Base-by-base conservation (phyloP, 257 asterid genomes). In the Scutellaria barbata region DNA sequence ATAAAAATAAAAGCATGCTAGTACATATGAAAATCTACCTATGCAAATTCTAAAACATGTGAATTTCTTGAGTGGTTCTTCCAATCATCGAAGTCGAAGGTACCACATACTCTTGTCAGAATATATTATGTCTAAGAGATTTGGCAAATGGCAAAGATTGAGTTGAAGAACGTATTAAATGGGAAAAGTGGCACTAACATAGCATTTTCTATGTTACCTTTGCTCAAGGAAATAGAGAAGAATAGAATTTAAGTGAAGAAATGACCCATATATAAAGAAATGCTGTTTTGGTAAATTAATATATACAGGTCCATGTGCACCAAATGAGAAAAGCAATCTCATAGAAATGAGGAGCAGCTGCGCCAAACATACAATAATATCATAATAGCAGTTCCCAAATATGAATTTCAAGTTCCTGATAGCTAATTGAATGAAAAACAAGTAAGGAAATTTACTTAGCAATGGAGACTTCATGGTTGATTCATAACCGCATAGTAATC, bases 401-500 rank as follows among this genome's bases (percentile, higher is more conserved):
- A n/a, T 14, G 16, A 54, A 54, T 57, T 41, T 13, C 5, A 37
- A 52, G 35, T 14, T 5, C 45, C 51, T 9, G 14, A 40, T 16
- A 10, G 35, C 7, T 61, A 39, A 40, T 39, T 40, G 42, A 40
- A 41, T 12, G 25, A 62, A 16, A 16, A 18, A 61, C 5, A 62
- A 17, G 22, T 35, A 10, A 22, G 25, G 47, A 12, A 39, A 33
- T 13, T 46, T 7, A 33, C n/a, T 61, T 9, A 13, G 66, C 35
- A 61, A 61, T 61, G 35, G 14, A 14, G 39, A 22, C 25, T 5
- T 14, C 53, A 9, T 10, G 16, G 17, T 14, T 40, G 16, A 63
- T 63, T 40, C 51, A 41, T 43, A 41, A 41, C 14, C 16, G 37
- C 68, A 63, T 16, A 41, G 53, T 14, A 40, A 63, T 63, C 53